Conservation (phyloP, 2,329 filamentous ascomycete genomes). For the Arthrobotrys sinensis region DNA sequence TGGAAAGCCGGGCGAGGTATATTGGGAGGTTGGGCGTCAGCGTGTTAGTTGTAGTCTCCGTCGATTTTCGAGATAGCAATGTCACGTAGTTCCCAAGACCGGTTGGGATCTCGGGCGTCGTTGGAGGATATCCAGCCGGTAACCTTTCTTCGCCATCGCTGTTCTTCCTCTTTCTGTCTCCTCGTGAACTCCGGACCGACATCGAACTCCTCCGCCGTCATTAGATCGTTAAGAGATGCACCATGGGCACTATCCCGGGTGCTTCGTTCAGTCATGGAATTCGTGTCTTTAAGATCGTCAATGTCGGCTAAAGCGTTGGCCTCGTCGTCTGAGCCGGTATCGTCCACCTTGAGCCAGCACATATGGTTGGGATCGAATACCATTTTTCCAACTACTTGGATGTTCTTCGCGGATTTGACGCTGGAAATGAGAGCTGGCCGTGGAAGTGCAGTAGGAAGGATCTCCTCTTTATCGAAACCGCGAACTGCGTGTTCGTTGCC, state of each 20-base stretch:
- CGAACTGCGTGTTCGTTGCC: constrained; percentile 90
- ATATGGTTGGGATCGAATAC: constrained; percentile 97
- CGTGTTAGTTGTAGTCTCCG: constrained; percentile 65
- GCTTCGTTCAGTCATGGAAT: constrained; percentile 70
- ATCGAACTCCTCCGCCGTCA: constrained; percentile 96
- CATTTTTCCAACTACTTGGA: constrained; percentile 97
- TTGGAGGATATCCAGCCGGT: constrained; percentile 83
- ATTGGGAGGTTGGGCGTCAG: neutral
- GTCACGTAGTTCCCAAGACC: constrained; percentile 70
- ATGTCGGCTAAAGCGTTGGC: constrained; percentile 76
- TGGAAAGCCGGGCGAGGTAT: constrained; percentile 8
- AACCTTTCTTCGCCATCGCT: constrained; percentile 89
- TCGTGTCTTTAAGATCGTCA: constrained; percentile 80
- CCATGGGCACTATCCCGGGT: constrained; percentile 69
- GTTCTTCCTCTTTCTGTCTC: constrained; percentile 90
- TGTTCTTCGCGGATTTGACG: constrained; percentile 79
- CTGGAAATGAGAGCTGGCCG: constrained; percentile 90
- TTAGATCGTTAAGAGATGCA: constrained; percentile 76
- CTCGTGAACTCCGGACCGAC: constrained; percentile 94
- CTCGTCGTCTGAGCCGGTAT: constrained; percentile 70
- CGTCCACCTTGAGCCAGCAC: constrained; percentile 90
- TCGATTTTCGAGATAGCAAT: constrained; percentile 81
- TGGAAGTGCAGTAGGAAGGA: constrained; percentile 70
- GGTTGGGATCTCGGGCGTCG: constrained; percentile 70
- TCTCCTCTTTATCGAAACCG: constrained; percentile 80